Percentiles rank a stretch among this genome's conserved stretches.
These are phyloP conservation scores for Amanita subjunquillea DNA, from an alignment of 768 basidiomycete genomes.

Conservation along the genomic window DNA sequence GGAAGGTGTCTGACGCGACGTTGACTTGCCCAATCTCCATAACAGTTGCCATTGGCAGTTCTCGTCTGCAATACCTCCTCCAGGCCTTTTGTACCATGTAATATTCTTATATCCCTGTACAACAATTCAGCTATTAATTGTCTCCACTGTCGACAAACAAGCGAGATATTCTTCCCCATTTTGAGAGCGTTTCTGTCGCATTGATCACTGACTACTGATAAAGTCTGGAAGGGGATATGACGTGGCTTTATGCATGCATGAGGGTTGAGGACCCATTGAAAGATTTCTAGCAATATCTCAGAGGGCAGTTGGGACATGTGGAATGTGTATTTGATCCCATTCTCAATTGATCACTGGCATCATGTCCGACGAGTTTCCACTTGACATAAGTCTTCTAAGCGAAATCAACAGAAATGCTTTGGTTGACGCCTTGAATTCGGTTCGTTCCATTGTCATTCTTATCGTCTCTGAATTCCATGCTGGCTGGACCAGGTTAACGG, in stretches of 20 bases:
- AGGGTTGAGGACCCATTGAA: constrained; percentile 30
- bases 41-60: constrained; percentile 15
- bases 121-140: constrained; percentile 32
- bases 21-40: constrained; percentile 21
- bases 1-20: neutral
- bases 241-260: constrained; percentile 12
- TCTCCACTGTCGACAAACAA: constrained; percentile 53
- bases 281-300: constrained; percentile 46
- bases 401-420: constrained; percentile 76
- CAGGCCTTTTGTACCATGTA: constrained; percentile 19
- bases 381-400: constrained; percentile 59
- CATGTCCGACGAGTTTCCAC: constrained; percentile 14
- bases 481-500: constrained; percentile 60
- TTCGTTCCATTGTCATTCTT: constrained; percentile 17
- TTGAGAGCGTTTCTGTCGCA: constrained; percentile 17
- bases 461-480: constrained; percentile 1
- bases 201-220: constrained; percentile 17
- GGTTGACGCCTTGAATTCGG: constrained; percentile 80
- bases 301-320: constrained; percentile 25
- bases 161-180: constrained; percentile 31
- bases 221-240: constrained; percentile 38
- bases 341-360: neutral
- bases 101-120: constrained; percentile 43
- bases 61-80: constrained; percentile 15
- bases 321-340: constrained; percentile 7